phyloP scores from a whole-genome alignment of 106 monocot genomes.

The Allium cepa region DNA sequence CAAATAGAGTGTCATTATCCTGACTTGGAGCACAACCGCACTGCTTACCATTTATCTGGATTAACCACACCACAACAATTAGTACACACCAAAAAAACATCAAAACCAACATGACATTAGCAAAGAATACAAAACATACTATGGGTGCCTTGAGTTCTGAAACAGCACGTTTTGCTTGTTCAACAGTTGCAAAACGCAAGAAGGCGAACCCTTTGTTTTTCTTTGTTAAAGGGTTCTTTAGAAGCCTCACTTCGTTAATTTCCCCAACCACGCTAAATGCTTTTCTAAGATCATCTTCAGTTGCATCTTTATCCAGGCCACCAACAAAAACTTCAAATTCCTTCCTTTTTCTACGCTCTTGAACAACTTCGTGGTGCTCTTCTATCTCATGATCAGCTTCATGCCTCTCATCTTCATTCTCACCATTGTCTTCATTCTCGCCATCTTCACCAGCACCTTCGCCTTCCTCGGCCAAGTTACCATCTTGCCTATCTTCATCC shows the following conservation, averaged over 20 bases:
- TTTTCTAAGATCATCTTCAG: slow-evolving; percentile 63
- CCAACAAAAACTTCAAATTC: slow-evolving; percentile 97
- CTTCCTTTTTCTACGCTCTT: slow-evolving; percentile 68
- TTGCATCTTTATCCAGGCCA: slow-evolving; percentile 75
- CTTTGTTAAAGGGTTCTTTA: slow-evolving; percentile 70
- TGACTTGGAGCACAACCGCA: slow-evolving; percentile 82
- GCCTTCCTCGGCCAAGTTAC: slow-evolving; percentile 34
- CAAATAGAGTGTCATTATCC: slow-evolving; percentile 78
- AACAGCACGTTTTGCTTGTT: slow-evolving; percentile 77
- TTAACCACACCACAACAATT: not conserved
- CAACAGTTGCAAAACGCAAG: slow-evolving; percentile 74
- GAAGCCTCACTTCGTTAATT: slow-evolving; percentile 57
- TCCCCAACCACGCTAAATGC: slow-evolving; percentile 72
- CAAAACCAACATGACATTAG: not conserved
- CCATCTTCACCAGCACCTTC: slow-evolving; percentile 50
- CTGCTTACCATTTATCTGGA: slow-evolving; percentile 71
- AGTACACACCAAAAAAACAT: not conserved
- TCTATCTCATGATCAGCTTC: slow-evolving; percentile 38
- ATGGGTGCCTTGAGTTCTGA: slow-evolving; percentile 61
- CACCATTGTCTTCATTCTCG: slow-evolving; percentile 49
- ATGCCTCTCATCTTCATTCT: slow-evolving; percentile 37
- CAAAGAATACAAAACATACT: slow-evolving; percentile 29
- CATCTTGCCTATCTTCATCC: slow-evolving; percentile 34
- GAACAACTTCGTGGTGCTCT: slow-evolving; percentile 56
- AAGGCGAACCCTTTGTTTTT: slow-evolving; percentile 92